Evolutionary conservation across 2,329 filamentous ascomycete genomes (phyloP).

Genomic region (Cordyceps tenuipes): DNA sequence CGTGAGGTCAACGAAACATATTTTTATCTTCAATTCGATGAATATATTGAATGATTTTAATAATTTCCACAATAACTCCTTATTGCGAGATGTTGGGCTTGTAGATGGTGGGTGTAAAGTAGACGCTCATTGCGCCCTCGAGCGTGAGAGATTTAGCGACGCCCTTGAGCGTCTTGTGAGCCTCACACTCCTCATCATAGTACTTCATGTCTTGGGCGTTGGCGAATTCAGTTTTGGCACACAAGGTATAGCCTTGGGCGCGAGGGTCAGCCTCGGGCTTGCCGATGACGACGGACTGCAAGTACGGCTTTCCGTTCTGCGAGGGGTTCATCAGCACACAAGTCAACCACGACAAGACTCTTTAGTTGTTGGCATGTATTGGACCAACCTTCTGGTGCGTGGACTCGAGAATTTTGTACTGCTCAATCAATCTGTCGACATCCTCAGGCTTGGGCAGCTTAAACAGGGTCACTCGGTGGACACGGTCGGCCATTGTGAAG

Average conservation of each 20-base stretch:
- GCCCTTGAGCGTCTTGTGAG: constrained; percentile 34
- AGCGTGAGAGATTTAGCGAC: constrained; percentile 25
- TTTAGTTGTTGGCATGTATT: neutral
- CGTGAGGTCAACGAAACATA: neutral
- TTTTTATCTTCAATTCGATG: neutral
- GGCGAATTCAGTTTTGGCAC: constrained; percentile 55
- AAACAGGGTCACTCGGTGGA: constrained; percentile 46
- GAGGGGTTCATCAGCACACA: neutral
- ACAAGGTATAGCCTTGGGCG: constrained; percentile 57
- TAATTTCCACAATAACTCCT: neutral
- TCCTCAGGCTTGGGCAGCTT: constrained; percentile 39
- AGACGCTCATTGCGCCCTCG: constrained; percentile 32
- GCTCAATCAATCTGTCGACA: constrained; percentile 35
- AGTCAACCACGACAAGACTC: neutral
- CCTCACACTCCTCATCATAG: constrained; percentile 51
- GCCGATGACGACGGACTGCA: constrained; percentile 48
- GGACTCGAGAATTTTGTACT: constrained; percentile 33
- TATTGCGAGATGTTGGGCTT: constrained; percentile 6
- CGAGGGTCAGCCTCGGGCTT: constrained; percentile 48
- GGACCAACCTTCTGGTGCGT: constrained; percentile 35
- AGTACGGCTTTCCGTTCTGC: constrained; percentile 66
- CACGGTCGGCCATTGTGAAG: constrained; percentile 27
- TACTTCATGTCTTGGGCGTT: constrained; percentile 60
- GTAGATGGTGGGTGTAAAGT: constrained; percentile 27
- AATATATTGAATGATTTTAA: neutral